Conservation (phyloP, 2,329 filamentous ascomycete genomes). For the Talaromyces funiculosus region DNA sequence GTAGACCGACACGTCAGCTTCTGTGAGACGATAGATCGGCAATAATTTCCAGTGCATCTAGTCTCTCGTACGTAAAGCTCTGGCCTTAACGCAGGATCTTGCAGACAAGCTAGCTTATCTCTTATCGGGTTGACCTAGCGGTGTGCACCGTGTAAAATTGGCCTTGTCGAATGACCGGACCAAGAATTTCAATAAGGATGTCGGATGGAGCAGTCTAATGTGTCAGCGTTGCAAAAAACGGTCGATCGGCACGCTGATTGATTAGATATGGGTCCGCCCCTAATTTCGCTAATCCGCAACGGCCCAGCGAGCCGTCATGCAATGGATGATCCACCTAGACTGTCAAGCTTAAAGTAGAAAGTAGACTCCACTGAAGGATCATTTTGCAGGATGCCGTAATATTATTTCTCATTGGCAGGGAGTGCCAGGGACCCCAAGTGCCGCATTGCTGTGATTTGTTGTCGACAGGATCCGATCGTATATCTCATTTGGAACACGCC, state of each 20-base stretch:
- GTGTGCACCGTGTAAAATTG: not conserved
- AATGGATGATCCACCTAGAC: not conserved
- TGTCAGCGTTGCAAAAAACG: conserved; percentile 6
- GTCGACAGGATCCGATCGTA: not conserved
- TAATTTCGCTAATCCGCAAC: not conserved
- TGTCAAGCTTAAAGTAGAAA: not conserved
- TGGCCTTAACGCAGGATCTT: not conserved
- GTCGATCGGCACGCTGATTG: not conserved
- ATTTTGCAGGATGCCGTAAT: not conserved
- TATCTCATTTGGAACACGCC: not conserved
- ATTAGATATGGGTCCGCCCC: not conserved
- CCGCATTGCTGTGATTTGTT: conserved; percentile 5
- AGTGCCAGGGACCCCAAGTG: not conserved
- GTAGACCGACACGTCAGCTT: not conserved
- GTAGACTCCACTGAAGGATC: conserved; percentile 5
- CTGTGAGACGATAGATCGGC: not conserved
- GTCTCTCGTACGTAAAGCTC: not conserved
- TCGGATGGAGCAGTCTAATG: not conserved
- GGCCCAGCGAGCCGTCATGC: not conserved
- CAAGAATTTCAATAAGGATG: not conserved
- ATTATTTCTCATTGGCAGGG: not conserved
- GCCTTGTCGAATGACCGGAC: not conserved
- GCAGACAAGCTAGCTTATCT: not conserved
- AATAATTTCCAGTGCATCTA: not conserved
- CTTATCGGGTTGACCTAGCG: not conserved